Conservation (phyloP, 2,329 filamentous ascomycete species). For the Neonectria sp. region DNA sequence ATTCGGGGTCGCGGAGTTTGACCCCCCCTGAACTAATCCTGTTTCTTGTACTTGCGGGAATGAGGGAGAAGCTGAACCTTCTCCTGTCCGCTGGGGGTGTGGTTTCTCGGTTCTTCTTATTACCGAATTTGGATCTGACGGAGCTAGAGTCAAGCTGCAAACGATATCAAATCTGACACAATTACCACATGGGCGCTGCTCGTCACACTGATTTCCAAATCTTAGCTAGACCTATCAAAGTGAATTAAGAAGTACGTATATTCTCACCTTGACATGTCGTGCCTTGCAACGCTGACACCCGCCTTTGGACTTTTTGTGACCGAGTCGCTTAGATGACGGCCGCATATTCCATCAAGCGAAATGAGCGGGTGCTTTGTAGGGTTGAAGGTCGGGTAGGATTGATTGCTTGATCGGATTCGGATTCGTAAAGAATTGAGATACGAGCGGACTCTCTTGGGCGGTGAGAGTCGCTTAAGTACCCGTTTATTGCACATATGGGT, state of each 20-base stretch:
- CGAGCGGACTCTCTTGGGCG: no score
- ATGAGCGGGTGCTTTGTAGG: no score
- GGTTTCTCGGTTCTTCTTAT: background rate
- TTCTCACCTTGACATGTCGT: constrained; percentile 36
- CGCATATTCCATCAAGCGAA: background rate
- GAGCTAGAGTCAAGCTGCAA: constrained; percentile 30
- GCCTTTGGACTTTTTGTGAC: constrained; percentile 34
- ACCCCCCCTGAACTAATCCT: background rate
- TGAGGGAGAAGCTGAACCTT: background rate
- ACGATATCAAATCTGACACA: constrained; percentile 33
- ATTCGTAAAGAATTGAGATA: no score
- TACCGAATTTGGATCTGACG: background rate
- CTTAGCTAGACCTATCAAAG: constrained; percentile 1
- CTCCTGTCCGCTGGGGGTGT: background rate
- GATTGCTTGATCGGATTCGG: no score
- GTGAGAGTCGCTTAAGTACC: no score
- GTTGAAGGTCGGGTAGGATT: no score
- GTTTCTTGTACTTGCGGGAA: background rate
- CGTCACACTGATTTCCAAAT: constrained; percentile 31
- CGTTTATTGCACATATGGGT: no score
- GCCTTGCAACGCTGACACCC: constrained; percentile 37
- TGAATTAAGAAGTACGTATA: background rate
- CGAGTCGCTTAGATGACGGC: constrained; percentile 19
- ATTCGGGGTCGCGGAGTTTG: constrained; percentile 2
- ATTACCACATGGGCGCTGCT: constrained; percentile 33